These are phyloP conservation scores for Phytopythium kandeliae DNA, from an alignment of 352 stramenopile species.

Conservation along the genomic window DNA sequence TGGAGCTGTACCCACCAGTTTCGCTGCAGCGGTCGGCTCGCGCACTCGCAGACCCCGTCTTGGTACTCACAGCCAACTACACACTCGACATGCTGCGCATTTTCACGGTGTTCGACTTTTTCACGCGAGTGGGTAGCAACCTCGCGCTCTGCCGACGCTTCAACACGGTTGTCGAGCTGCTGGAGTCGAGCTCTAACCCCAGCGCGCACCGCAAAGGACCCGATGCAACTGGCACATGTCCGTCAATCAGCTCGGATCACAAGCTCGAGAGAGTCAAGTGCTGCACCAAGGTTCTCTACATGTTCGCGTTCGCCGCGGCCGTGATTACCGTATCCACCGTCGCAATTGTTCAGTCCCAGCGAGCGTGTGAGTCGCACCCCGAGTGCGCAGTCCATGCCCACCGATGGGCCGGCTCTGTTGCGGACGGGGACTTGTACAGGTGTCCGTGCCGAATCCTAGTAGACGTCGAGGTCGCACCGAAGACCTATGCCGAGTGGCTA, in stretches of 20 bases:
- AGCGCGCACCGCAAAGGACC: neutral
- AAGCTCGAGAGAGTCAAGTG: neutral
- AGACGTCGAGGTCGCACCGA: constrained; percentile 11
- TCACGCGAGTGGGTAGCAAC: constrained; percentile 28
- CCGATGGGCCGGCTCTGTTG: constrained; percentile 7
- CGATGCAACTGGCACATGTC: no score
- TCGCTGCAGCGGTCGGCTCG: constrained; percentile 19
- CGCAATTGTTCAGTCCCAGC: constrained; percentile 9
- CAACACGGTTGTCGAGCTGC: constrained; percentile 11
- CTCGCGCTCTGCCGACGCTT: constrained; percentile 14
- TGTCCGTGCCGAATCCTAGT: constrained; percentile 31
- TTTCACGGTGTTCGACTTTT: constrained; percentile 16
- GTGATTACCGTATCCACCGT: constrained; percentile 10
- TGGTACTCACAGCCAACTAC: constrained; percentile 14
- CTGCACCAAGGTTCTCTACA: constrained; percentile 7
- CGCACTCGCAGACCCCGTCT: constrained; percentile 15
- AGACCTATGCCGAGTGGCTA: constrained; percentile 18
- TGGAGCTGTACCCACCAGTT: constrained; percentile 9
- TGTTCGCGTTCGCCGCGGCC: constrained; percentile 8
- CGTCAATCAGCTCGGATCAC: neutral
- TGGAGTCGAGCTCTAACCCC: no score
- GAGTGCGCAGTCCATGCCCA: constrained; percentile 16
- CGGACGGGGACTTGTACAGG: constrained; percentile 5
- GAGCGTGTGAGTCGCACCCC: constrained; percentile 11
- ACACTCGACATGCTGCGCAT: constrained; percentile 23